These are phyloP conservation scores for Brassica nigra DNA, from an alignment of 345 rosid genomes.

Conservation along the genomic window DNA sequence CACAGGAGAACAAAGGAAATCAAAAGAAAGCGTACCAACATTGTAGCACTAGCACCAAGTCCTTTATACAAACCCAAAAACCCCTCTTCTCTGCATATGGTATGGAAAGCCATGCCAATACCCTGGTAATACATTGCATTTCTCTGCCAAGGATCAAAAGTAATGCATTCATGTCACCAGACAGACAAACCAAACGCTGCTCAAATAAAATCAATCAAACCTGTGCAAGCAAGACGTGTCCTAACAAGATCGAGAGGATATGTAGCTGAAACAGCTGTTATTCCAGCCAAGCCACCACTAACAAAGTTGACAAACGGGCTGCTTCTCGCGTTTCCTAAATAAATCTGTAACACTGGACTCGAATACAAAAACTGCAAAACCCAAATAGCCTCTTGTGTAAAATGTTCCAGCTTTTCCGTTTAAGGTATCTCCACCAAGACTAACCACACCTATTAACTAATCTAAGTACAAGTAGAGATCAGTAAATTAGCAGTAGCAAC, in stretches of 20 bases:
- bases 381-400: background rate
- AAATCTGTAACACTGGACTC: constrained; percentile 42
- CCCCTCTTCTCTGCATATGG: constrained; percentile 85
- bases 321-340: constrained; percentile 41
- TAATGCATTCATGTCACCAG: background rate
- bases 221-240: constrained; percentile 96
- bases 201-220: constrained; percentile 46
- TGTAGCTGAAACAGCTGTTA: constrained; percentile 87
- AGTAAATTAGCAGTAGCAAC: background rate
- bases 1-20: constrained; percentile 15
- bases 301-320: constrained; percentile 62
- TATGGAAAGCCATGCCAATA: constrained; percentile 66
- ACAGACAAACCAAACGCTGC: constrained; percentile 11
- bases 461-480: background rate
- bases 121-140: constrained; percentile 81
- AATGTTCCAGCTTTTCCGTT: background rate
- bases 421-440: background rate
- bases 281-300: constrained; percentile 93
- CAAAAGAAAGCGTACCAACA: constrained; percentile 56
- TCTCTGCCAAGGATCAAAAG: constrained; percentile 51
- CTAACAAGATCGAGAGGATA: constrained; percentile 96
- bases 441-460: background rate
- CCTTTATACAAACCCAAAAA: constrained; percentile 89
- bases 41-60: constrained; percentile 94
- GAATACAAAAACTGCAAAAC: constrained; percentile 63